Evolutionary conservation across 257 asterid genomes (phyloP).

Genomic region (Forsythia suspensa): DNA sequence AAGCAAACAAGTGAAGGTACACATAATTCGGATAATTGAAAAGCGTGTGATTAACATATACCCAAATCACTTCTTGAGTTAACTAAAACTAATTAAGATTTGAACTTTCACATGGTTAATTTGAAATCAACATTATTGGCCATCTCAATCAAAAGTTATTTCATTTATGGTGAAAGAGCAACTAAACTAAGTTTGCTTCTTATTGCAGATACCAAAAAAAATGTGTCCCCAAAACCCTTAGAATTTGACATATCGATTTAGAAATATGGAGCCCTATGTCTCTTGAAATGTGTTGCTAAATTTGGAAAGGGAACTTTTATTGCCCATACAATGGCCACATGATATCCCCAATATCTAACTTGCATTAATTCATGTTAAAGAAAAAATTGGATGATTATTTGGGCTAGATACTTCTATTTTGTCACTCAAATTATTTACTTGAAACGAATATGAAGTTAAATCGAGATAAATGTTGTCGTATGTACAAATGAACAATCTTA

Average conservation of each 20-base stretch:
- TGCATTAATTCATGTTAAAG: neutral
- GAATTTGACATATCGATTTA: neutral
- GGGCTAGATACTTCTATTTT: neutral
- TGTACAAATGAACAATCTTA: no score
- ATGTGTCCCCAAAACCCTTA: neutral
- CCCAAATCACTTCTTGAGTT: neutral
- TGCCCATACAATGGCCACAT: neutral
- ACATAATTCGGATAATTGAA: neutral
- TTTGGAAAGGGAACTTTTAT: neutral
- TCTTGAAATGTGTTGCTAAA: neutral
- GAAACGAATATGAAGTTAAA: no score
- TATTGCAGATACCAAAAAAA: slow-evolving; percentile 20
- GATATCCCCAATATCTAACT: neutral
- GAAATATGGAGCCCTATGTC: neutral
- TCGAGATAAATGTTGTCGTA: no score
- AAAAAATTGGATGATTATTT: neutral
- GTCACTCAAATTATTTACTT: neutral
- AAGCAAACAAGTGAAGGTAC: no score
- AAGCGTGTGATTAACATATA: neutral
- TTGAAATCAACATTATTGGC: neutral
- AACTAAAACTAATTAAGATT: neutral
- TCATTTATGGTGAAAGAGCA: slow-evolving; percentile 11
- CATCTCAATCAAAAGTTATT: slow-evolving; percentile 1
- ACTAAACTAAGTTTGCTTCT: slow-evolving; percentile 25
- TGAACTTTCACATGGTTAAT: neutral